Evolutionary conservation across 164 flowering plant species (phyloP), one percentile per base, ranked within the genome.

Genomic region (Chloranthus sessilifolius): DNA sequence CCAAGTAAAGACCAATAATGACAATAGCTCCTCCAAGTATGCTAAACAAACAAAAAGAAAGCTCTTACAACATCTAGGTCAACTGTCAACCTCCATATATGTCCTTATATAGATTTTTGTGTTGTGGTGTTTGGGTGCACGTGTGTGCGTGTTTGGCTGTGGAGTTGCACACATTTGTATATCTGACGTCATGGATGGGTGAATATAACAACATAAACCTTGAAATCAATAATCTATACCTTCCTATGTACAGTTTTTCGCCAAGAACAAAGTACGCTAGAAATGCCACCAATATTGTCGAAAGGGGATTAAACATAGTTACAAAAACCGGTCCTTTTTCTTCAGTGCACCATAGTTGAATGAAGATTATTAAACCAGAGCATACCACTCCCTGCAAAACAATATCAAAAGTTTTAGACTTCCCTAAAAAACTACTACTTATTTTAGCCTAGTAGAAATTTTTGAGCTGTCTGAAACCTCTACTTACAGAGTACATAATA

Each of bases 231-330:
- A 33, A 15, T 10, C 19, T 36, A 57, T 70, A 83, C 88, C 94
- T 85, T 68, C 94, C 94, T n/a, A 58, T 15, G 51, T 69, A 76
- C 12, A 85, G 65, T 51, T 63, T 80, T 60, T 85, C 83, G 0
- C 86, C 92, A 12, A 89, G 40, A 34, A 77, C 70, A 42, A 81
- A 81, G 63, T 83, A 89, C 25, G 95, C 72, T 8, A 82, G 43
- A 36, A 75, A 14, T 34, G 89, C 85, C 8, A 79, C 87, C 17
- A 81, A 26, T 9, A 89, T 20, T 29, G 92, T 77, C 8, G 75
- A 64, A 10, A 88, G 67, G 4, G 97, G 97, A 58, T 81, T 89
- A 53, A 83, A 85, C 83, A 89, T 81, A 46, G 96, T 82, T 26
- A 84, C 88, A 62, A 88, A 83, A 46, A 85, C 92, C 6, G 95